Evolutionary conservation across 108 stramenopile species (phyloP).

Genomic region (Nitzschia putrida): DNA sequence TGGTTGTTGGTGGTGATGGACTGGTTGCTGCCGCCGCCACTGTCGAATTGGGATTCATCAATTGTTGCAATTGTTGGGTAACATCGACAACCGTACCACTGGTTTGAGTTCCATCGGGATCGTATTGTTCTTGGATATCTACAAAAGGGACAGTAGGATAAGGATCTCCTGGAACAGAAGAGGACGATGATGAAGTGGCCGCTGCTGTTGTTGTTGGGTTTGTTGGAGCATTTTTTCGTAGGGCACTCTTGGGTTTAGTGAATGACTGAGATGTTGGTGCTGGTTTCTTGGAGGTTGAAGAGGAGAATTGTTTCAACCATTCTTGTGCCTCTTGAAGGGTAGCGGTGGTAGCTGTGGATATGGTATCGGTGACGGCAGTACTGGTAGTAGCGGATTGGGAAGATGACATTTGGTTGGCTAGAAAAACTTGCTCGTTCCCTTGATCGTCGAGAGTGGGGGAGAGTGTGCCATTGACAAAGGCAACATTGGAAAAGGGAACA

Average conservation of each 20-base stretch:
- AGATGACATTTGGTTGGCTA: too few species aligned
- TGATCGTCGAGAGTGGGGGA: conserved; percentile 20
- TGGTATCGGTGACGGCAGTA: conserved; percentile 2
- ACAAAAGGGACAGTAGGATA: conserved; percentile 24
- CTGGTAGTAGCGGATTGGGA: not conserved
- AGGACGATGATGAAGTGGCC: conserved; percentile 1
- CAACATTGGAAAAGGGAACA: conserved; percentile 41
- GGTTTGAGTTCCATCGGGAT: conserved; percentile 38
- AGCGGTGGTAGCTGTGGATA: not conserved
- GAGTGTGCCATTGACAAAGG: conserved; percentile 41
- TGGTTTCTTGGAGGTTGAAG: not conserved
- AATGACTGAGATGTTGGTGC: not conserved
- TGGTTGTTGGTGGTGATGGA: not conserved
- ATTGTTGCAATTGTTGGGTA: conserved; percentile 34
- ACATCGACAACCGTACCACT: conserved; percentile 46
- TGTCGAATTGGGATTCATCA: conserved; percentile 17
- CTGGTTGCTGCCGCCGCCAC: not conserved
- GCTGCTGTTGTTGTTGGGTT: conserved; percentile 11
- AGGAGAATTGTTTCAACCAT: not conserved
- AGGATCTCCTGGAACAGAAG: not conserved
- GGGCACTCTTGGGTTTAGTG: not conserved
- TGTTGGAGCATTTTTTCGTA: not conserved
- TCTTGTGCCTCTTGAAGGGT: conserved; percentile 8
- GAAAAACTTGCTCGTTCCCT: conserved; percentile 4
- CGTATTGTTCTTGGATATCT: conserved; percentile 60